Percentiles rank a stretch among this genome's conserved stretches.
These are phyloP conservation scores for Macrolepiota albuminosa DNA, from an alignment of 768 basidiomycete genomes.

Conservation along the genomic window DNA sequence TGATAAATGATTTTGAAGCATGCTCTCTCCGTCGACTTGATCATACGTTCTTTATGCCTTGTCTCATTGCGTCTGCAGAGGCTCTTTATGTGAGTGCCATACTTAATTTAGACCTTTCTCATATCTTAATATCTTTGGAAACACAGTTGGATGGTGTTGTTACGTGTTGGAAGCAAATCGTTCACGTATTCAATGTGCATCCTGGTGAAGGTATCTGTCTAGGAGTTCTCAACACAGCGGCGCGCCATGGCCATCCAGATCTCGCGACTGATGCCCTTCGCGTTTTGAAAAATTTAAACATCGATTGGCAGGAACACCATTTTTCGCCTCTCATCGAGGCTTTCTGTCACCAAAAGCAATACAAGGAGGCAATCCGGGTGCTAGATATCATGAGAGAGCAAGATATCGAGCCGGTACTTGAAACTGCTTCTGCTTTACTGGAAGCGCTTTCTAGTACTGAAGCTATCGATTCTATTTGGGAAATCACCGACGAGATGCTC, in stretches of 20 bases:
- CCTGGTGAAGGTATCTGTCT: conserved; percentile 76
- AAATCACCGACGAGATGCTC: conserved; percentile 55
- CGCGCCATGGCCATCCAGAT: conserved; percentile 64
- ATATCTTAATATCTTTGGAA: conserved; percentile 3
- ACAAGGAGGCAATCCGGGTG: conserved; percentile 60
- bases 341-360: conserved; percentile 48
- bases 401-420: conserved; percentile 42
- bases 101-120: conserved; percentile 1
- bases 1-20: conserved; percentile 58
- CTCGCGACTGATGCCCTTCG: conserved; percentile 65
- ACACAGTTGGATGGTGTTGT: conserved; percentile 62
- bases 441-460: conserved; percentile 44
- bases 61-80: conserved; percentile 61
- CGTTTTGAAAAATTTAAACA: conserved; percentile 42
- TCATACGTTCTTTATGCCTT: conserved; percentile 55
- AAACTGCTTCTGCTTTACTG: conserved; percentile 50
- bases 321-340: conserved; percentile 76
- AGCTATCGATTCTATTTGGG: conserved; percentile 60
- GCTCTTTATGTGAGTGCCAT: conserved; percentile 55
- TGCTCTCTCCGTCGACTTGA: conserved; percentile 49
- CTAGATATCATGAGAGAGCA: conserved; percentile 56
- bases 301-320: conserved; percentile 63
- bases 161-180: conserved; percentile 56
- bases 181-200: conserved; percentile 43
- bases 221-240: conserved; percentile 68